A percentile compares a stretch with the other conserved stretches of the same genome.
Evolutionary conservation across 2,329 filamentous ascomycete genomes (phyloP).

Genomic region (Fusarium acutatum): DNA sequence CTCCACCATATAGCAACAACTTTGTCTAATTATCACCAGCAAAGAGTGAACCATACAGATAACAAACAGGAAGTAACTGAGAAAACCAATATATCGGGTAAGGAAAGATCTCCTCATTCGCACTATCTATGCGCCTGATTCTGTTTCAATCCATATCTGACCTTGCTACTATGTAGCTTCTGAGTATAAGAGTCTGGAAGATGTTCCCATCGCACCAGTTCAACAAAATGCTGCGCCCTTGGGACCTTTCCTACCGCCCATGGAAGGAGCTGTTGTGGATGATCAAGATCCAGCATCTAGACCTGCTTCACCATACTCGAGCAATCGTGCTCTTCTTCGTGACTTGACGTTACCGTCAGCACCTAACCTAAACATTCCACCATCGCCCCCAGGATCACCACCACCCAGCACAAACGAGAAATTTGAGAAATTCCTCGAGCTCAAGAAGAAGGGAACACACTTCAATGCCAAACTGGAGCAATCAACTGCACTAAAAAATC

Average conservation of each 20-base stretch:
- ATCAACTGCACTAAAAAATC: slow-evolving; percentile 75
- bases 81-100: slow-evolving; percentile 7
- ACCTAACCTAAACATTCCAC: slow-evolving; percentile 78
- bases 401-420: slow-evolving; percentile 66
- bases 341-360: slow-evolving; percentile 77
- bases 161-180: slow-evolving; percentile 3
- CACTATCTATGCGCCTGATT: neutral
- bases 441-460: slow-evolving; percentile 81
- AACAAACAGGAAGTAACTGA: neutral
- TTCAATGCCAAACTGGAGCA: slow-evolving; percentile 79
- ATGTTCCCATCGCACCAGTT: slow-evolving; percentile 41
- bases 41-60: neutral
- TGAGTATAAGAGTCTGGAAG: slow-evolving; percentile 7
- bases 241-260: slow-evolving; percentile 51
- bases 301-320: slow-evolving; percentile 72
- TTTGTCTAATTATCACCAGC: slow-evolving; percentile 17
- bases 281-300: slow-evolving; percentile 37
- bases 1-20: neutral
- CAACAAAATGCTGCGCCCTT: slow-evolving; percentile 46
- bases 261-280: slow-evolving; percentile 35
- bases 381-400: slow-evolving; percentile 73
- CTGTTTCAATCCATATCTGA: neutral
- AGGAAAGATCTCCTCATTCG: neutral
- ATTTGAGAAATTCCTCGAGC: slow-evolving; percentile 75
- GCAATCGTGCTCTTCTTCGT: slow-evolving; percentile 70